These are phyloP conservation scores for Coemansia asiatica DNA, from an alignment of 192 early-diverging fungal species.

Conservation along the genomic window DNA sequence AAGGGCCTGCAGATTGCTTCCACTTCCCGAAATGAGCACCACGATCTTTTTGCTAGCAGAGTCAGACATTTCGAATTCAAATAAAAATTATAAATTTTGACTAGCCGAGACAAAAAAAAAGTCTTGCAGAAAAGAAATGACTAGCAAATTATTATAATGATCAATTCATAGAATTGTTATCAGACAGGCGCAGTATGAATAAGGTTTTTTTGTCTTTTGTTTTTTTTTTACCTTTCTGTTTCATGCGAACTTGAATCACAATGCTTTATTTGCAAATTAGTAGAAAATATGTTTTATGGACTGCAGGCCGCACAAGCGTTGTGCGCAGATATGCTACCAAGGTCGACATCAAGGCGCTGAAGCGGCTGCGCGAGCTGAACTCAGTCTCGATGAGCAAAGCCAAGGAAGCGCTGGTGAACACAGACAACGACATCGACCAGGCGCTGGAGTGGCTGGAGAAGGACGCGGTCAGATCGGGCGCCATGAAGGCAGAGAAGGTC, in stretches of 20 bases:
- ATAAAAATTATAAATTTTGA: no score
- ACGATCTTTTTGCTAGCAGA: conserved; percentile 59
- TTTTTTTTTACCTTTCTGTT: neutral
- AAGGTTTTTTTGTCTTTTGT: no score
- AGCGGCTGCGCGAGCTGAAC: conserved; percentile 75
- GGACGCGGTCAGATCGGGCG: conserved; percentile 68
- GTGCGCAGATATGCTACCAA: conserved; percentile 39
- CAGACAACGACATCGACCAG: conserved; percentile 68
- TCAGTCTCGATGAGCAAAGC: conserved; percentile 80
- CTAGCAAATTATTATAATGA: no score
- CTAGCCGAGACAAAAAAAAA: neutral
- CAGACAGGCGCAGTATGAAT: no score
- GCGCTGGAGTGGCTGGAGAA: conserved; percentile 82
- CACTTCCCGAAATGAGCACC: conserved; percentile 92
- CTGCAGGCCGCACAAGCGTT: neutral
- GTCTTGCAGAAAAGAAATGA: no score
- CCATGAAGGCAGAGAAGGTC: conserved; percentile 82
- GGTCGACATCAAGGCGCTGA: conserved; percentile 63
- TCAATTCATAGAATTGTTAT: no score
- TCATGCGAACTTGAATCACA: neutral
- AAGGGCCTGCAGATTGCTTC: conserved; percentile 94
- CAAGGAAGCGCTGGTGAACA: conserved; percentile 76
- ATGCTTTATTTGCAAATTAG: neutral
- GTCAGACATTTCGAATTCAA: conserved; percentile 1
- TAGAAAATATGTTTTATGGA: neutral